Evolutionary conservation across 2,329 filamentous ascomycete species (phyloP).

Genomic region (Blastomyces percursus): DNA sequence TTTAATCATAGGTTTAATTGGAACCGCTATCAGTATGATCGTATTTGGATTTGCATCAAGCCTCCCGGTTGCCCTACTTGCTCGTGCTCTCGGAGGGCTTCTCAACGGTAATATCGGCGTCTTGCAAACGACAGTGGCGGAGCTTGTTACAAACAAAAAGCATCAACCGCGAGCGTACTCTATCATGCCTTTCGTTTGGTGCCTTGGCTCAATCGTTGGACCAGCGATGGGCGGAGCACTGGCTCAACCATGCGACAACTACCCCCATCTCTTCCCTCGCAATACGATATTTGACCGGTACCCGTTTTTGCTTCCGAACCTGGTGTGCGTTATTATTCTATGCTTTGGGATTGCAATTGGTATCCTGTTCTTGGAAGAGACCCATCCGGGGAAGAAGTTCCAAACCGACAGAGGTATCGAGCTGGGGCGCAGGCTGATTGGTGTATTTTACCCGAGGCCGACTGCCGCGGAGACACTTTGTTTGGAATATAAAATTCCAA

Average conservation of each 20-base stretch:
- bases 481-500: conserved; percentile 48
- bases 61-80: conserved; percentile 70
- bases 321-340: conserved; percentile 77
- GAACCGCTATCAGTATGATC: conserved; percentile 85
- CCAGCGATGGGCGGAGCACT: conserved; percentile 84
- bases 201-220: conserved; percentile 87
- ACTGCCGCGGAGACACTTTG: conserved; percentile 41
- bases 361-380: conserved; percentile 84
- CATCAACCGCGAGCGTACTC: conserved; percentile 92
- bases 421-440: conserved; percentile 58
- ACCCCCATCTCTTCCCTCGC: conserved; percentile 59
- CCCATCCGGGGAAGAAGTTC: conserved; percentile 70
- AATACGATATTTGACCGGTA: conserved; percentile 74
- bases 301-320: conserved; percentile 82
- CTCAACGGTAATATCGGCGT: conserved; percentile 96
- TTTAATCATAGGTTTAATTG: conserved; percentile 74
- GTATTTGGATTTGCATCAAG: conserved; percentile 83
- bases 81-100: conserved; percentile 77
- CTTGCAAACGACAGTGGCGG: conserved; percentile 86
- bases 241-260: conserved; percentile 73
- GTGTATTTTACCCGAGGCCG: background rate
- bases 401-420: conserved; percentile 66
- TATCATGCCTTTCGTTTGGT: conserved; percentile 98
- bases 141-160: conserved; percentile 84
- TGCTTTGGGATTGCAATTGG: conserved; percentile 65